phyloP scores from a whole-genome alignment of 108 stramenopile species.

The Epithemia pelagica region DNA sequence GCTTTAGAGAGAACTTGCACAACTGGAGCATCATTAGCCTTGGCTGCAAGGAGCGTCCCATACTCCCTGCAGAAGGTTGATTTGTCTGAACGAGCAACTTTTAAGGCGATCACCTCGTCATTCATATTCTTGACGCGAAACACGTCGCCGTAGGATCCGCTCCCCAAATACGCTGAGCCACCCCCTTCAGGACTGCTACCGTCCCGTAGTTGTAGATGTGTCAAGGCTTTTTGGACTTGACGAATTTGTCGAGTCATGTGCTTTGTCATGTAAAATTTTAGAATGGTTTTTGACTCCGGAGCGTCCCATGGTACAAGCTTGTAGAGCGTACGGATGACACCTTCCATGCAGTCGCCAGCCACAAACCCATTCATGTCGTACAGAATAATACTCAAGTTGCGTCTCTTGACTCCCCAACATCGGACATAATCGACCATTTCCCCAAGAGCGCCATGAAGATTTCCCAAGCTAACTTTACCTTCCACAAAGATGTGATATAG shows the following conservation, averaged over 20 bases:
- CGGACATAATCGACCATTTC: too few relatives aligned
- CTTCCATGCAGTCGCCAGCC: too few relatives aligned
- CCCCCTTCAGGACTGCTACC: neutral
- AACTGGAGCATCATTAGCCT: too few relatives aligned
- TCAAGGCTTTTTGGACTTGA: neutral
- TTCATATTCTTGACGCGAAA: neutral
- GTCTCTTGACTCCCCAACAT: too few relatives aligned
- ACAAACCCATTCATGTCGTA: too few relatives aligned
- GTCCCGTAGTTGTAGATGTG: conserved; percentile 1
- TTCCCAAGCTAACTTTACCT: too few relatives aligned
- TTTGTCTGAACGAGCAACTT: conserved; percentile 1
- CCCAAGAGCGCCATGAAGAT: too few relatives aligned
- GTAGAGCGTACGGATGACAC: too few relatives aligned
- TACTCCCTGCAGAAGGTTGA: conserved; percentile 1
- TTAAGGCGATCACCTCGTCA: neutral
- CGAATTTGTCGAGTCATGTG: conserved; percentile 1
- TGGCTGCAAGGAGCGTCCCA: neutral
- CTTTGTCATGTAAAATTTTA: conserved; percentile 2
- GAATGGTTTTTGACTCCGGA: neutral
- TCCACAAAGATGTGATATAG: too few relatives aligned
- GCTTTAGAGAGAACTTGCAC: too few relatives aligned
- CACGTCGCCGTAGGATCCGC: neutral
- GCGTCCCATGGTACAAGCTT: too few relatives aligned
- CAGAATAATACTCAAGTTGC: too few relatives aligned
- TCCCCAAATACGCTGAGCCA: neutral